A percentile compares a stretch with the other conserved stretches of the same genome.
These are phyloP conservation scores for Rosa multiflora DNA, from an alignment of 306 rosid genomes.

Conservation along the genomic window DNA sequence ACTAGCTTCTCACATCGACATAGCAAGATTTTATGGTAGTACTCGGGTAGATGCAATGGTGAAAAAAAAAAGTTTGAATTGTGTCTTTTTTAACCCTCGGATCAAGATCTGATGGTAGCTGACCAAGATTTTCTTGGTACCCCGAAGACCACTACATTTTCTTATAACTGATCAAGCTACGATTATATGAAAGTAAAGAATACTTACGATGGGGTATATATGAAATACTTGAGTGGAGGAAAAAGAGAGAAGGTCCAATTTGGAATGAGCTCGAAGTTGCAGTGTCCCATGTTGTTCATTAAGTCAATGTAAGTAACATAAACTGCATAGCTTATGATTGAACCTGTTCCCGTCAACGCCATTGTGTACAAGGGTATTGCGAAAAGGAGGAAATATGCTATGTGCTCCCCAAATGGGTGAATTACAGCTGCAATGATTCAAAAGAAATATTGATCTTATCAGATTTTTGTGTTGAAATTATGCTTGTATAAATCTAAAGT, in stretches of 20 bases:
- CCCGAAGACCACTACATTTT: no score
- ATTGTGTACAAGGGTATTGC: conserved; percentile 43
- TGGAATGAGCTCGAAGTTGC: conserved; percentile 62
- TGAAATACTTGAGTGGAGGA: conserved; percentile 61
- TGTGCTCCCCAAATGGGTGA: conserved; percentile 67
- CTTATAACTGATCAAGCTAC: no score
- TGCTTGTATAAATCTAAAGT: neutral
- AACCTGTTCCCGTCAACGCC: conserved; percentile 33
- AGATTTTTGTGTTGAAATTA: neutral
- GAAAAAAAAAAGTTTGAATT: no score
- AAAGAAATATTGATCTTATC: neutral
- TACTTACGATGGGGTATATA: conserved; percentile 69
- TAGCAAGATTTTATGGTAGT: neutral
- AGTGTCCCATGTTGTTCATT: conserved; percentile 77
- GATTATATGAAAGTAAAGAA: neutral
- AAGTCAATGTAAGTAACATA: conserved; percentile 53
- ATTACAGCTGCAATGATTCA: conserved; percentile 50
- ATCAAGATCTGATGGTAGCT: neutral
- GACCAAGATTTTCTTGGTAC: no score
- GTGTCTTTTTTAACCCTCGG: no score
- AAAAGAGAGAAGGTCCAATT: conserved; percentile 31
- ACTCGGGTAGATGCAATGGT: no score
- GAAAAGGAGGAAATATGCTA: conserved; percentile 49
- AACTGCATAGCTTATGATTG: conserved; percentile 18
- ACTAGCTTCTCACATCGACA: no score